Evolutionary conservation across 768 basidiomycete genomes (phyloP).

Genomic region (Lentinula boryana): DNA sequence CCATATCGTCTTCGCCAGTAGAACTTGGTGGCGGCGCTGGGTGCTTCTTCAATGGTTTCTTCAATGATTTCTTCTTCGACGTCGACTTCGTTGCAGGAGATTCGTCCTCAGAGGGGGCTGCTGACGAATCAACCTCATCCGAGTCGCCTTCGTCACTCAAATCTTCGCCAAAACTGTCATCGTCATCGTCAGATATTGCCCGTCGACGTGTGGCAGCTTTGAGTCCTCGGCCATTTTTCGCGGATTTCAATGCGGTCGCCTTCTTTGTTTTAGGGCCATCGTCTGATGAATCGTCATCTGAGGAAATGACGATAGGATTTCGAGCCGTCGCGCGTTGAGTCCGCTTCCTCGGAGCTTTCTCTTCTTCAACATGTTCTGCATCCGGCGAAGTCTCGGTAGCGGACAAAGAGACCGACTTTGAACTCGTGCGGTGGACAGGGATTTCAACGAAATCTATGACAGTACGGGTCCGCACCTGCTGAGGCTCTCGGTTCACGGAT

Average conservation of each 20-base stretch:
- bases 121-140: conserved; percentile 22
- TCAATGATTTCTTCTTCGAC: conserved; percentile 15
- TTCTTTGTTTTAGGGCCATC: conserved; percentile 22
- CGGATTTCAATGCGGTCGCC: not conserved
- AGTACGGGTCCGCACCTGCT: not conserved
- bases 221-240: not conserved
- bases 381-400: conserved; percentile 23
- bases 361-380: conserved; percentile 29
- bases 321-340: conserved; percentile 33
- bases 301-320: conserved; percentile 43
- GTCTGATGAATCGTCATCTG: conserved; percentile 36
- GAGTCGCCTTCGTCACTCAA: conserved; percentile 11
- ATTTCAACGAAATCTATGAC: conserved; percentile 10
- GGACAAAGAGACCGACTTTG: conserved; percentile 15
- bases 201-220: not conserved
- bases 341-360: conserved; percentile 29
- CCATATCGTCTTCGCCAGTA: conserved; percentile 42
- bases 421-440: not conserved
- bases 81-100: conserved; percentile 24
- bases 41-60: conserved; percentile 11
- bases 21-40: conserved; percentile 18
- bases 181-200: conserved; percentile 7
- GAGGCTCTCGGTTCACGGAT: not conserved
- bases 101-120: conserved; percentile 8
- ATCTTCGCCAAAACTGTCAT: conserved; percentile 7